A percentile compares a stretch with the other conserved stretches of the same genome.
phyloP scores from a whole-genome alignment of 345 rosid species.

The Citrus australasica region DNA sequence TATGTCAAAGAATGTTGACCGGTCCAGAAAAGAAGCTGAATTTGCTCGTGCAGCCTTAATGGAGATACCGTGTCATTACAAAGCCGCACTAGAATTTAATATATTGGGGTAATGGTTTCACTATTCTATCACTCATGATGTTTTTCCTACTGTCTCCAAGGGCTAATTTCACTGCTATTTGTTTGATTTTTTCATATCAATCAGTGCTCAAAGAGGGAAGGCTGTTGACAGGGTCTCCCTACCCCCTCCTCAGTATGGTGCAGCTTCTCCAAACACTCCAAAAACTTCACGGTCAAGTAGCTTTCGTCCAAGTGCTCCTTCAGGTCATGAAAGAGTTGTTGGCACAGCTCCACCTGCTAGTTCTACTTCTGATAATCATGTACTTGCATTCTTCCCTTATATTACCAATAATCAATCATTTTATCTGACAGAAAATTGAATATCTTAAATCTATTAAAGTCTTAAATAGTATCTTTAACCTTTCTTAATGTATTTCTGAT shows the following conservation, averaged over 20 bases:
- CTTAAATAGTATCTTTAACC: background rate
- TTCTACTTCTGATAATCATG: slow-evolving; percentile 44
- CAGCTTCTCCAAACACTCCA: slow-evolving; percentile 20
- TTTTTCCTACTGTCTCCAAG: background rate
- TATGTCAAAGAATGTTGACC: slow-evolving; percentile 69
- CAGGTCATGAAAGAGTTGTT: slow-evolving; percentile 13
- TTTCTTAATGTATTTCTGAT: slow-evolving; percentile 8
- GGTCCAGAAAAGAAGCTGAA: slow-evolving; percentile 77
- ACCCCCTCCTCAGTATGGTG: slow-evolving; percentile 52
- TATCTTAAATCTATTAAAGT: background rate
- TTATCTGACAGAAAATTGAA: background rate
- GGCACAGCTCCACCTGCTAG: slow-evolving; percentile 34
- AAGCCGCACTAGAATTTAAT: slow-evolving; percentile 81
- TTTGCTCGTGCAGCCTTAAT: slow-evolving; percentile 88
- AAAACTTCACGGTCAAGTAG: slow-evolving; percentile 39
- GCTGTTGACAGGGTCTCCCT: slow-evolving; percentile 43
- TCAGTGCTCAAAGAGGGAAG: slow-evolving; percentile 38
- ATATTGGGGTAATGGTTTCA: slow-evolving; percentile 61
- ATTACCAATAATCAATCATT: background rate
- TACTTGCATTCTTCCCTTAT: slow-evolving; percentile 13
- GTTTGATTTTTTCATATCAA: slow-evolving; percentile 7
- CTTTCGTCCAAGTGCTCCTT: slow-evolving; percentile 45
- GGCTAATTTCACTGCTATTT: background rate
- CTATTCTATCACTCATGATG: background rate
- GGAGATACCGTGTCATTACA: slow-evolving; percentile 95